Evolutionary conservation across 78 protist species (phyloP).

Genomic region (Chrysochromulina parva): DNA sequence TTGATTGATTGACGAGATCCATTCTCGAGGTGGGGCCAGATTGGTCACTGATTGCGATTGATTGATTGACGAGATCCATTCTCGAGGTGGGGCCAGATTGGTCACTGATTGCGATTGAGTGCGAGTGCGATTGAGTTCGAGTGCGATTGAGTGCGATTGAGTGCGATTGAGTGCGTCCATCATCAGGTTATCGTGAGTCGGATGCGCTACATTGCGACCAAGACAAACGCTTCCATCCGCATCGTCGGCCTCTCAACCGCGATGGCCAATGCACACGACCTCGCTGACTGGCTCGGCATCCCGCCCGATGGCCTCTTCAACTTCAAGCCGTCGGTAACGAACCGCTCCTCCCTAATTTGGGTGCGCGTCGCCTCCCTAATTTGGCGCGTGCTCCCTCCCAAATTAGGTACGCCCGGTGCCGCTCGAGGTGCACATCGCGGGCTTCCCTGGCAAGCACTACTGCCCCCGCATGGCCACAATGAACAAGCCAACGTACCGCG

Average conservation of each 20-base stretch:
- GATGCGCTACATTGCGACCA: conserved; percentile 68
- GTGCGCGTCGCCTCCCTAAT: no score
- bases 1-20: conserved; percentile 82
- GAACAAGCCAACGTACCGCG: conserved; percentile 96
- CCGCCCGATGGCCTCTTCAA: conserved; percentile 71
- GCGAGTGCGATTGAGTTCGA: no score
- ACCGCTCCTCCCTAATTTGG: no score
- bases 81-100: conserved; percentile 61
- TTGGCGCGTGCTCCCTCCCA: no score
- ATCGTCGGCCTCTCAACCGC: conserved; percentile 97
- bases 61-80: conserved; percentile 95
- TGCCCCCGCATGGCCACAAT: conserved; percentile 99
- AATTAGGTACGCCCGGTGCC: conserved; percentile 94
- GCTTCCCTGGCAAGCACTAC: conserved; percentile 96
- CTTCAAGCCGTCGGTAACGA: conserved; percentile 81
- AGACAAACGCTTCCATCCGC: conserved; percentile 72
- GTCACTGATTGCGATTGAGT: no score
- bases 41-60: no score
- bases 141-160: no score
- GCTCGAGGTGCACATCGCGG: conserved; percentile 69
- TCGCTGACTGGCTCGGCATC: conserved; percentile 97
- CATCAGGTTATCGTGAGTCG: conserved; percentile 71
- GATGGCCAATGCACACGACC: conserved; percentile 96
- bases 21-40: conserved; percentile 38
- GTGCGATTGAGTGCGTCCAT: conserved; percentile 75